These are phyloP conservation scores for Nicotiana tabacum DNA, from an alignment of 257 asterid genomes.

Conservation along the genomic window DNA sequence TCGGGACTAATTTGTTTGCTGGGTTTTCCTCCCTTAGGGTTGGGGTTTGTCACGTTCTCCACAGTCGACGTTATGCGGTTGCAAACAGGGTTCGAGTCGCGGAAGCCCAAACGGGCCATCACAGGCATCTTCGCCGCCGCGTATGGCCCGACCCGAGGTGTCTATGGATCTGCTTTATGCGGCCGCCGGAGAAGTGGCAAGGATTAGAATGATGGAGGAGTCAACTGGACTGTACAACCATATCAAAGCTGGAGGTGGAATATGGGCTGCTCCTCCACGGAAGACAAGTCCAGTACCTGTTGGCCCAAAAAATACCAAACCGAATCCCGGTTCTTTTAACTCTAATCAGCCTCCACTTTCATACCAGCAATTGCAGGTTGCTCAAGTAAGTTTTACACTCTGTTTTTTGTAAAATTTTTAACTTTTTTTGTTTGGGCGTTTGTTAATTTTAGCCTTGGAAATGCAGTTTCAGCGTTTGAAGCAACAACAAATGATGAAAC, in stretches of 20 bases:
- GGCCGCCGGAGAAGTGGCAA: conserved; percentile 13
- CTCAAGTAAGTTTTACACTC: not conserved
- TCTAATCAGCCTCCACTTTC: not conserved
- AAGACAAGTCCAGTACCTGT: conserved; percentile 4
- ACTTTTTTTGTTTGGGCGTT: not conserved
- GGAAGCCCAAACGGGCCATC: conserved; percentile 39
- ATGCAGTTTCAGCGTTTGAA: conserved; percentile 35
- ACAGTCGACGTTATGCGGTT: conserved; percentile 56
- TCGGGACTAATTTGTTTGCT: not conserved
- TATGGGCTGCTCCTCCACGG: conserved; percentile 14
- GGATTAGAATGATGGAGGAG: conserved; percentile 14
- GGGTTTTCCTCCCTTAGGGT: conserved; percentile 14
- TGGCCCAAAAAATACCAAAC: not conserved
- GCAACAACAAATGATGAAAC: conserved; percentile 34
- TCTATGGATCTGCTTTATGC: conserved; percentile 15
- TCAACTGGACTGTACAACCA: not conserved
- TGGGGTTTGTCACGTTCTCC: conserved; percentile 60
- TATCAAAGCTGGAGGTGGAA: not conserved
- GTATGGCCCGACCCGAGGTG: conserved; percentile 7
- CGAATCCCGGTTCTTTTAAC: not conserved
- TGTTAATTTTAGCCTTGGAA: not conserved
- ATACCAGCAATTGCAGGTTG: conserved; percentile 9
- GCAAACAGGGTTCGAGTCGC: conserved; percentile 39
- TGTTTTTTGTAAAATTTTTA: not conserved
- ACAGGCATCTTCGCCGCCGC: conserved; percentile 42